These are phyloP conservation scores for Dovyalis caffra DNA, from an alignment of 345 rosid species.

Conservation along the genomic window DNA sequence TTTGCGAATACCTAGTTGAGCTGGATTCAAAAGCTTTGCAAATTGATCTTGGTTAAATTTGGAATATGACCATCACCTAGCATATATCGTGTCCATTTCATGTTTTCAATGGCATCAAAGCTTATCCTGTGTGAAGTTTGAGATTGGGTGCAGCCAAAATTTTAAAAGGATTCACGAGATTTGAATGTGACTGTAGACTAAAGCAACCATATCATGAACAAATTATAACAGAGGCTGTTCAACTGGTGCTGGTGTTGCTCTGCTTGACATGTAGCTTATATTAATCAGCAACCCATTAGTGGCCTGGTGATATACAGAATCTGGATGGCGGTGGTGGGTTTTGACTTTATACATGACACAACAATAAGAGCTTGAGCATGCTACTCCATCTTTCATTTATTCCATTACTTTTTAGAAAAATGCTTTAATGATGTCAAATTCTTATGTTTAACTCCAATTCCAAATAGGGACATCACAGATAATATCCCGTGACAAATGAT, in stretches of 20 bases:
- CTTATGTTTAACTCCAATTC: too few species aligned
- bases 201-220: not conserved
- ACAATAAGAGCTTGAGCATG: too few species aligned
- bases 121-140: not conserved
- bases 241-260: not conserved
- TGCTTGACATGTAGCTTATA: too few species aligned
- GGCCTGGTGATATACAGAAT: too few species aligned
- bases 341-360: too few species aligned
- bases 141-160: not conserved
- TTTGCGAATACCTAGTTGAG: not conserved
- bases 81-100: not conserved
- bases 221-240: not conserved
- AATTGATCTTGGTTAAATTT: not conserved
- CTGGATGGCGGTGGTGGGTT: too few species aligned
- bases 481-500: too few species aligned
- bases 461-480: too few species aligned
- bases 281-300: too few species aligned
- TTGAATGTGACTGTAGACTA: not conserved
- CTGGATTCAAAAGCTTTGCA: not conserved
- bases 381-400: too few species aligned
- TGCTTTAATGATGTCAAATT: too few species aligned
- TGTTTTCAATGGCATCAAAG: not conserved
- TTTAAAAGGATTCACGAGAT: not conserved
- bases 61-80: not conserved
- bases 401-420: too few species aligned